Evolutionary conservation across 1,284 basidiomycete species (phyloP).

Genomic region (Termitomyces sp.): DNA sequence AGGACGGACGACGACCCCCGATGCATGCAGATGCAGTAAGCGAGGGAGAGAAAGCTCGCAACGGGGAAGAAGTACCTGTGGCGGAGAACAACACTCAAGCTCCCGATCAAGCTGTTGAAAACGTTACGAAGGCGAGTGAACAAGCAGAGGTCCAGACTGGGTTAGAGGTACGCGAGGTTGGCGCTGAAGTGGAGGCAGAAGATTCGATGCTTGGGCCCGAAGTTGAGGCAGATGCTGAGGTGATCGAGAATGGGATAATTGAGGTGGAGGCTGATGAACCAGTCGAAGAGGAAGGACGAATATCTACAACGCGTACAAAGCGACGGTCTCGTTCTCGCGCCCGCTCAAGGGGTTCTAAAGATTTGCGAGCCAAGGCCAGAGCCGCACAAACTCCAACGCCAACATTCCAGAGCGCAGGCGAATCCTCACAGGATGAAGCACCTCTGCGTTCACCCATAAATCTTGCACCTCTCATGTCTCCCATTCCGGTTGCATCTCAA

Average conservation of each 20-base stretch:
- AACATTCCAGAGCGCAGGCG: slow-evolving; percentile 42
- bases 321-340: slow-evolving; percentile 73
- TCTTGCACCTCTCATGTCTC: slow-evolving; percentile 51
- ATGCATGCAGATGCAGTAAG: slow-evolving; percentile 77
- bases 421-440: slow-evolving; percentile 69
- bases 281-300: slow-evolving; percentile 21
- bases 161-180: slow-evolving; percentile 29
- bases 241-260: slow-evolving; percentile 29
- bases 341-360: slow-evolving; percentile 68
- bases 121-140: slow-evolving; percentile 21
- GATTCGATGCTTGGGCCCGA: slow-evolving; percentile 6
- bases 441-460: slow-evolving; percentile 33
- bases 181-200: slow-evolving; percentile 22
- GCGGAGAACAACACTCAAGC: slow-evolving; percentile 25
- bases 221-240: slow-evolving; percentile 23
- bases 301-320: slow-evolving; percentile 41
- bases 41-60: slow-evolving; percentile 62
- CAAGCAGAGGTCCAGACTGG: slow-evolving; percentile 24
- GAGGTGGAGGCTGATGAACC: slow-evolving; percentile 26
- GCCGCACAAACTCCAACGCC: slow-evolving; percentile 40
- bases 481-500: slow-evolving; percentile 51
- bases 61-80: slow-evolving; percentile 47
- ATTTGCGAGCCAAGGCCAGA: slow-evolving; percentile 58
- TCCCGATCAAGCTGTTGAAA: slow-evolving; percentile 21
- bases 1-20: slow-evolving; percentile 77